Percentiles rank a stretch among this genome's conserved stretches.
Conservation (phyloP, 2,329 filamentous ascomycete species). For the Pezicula carpinea region DNA sequence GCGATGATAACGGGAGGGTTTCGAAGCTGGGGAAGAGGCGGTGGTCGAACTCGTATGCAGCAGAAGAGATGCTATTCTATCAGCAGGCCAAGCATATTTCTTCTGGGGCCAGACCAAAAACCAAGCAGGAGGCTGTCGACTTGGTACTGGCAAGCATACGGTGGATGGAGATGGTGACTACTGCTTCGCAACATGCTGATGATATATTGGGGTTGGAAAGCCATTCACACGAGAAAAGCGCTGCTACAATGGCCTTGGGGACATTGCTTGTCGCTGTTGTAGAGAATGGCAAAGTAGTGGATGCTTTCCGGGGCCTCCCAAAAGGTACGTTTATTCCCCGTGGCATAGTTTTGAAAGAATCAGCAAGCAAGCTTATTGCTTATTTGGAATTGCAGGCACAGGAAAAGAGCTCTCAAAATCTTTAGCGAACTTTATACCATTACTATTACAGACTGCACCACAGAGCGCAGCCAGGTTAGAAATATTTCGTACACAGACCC, state of each 20-base stretch:
- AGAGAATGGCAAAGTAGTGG: conserved; percentile 53
- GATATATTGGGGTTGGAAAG: conserved; percentile 37
- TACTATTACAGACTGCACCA: conserved; percentile 52
- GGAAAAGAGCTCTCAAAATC: conserved; percentile 39
- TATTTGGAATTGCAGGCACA: conserved; percentile 31
- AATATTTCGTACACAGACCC: conserved; percentile 51
- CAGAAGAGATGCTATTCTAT: conserved; percentile 29
- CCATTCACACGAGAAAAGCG: conserved; percentile 52
- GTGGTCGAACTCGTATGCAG: conserved; percentile 53
- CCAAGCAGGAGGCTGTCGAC: conserved; percentile 43
- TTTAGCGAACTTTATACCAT: conserved; percentile 48
- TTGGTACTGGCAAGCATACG: conserved; percentile 45
- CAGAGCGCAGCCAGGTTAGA: conserved; percentile 47
- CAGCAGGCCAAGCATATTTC: conserved; percentile 28
- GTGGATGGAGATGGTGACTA: conserved; percentile 56
- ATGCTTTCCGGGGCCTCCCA: conserved; percentile 46
- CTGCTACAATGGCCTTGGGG: conserved; percentile 58
- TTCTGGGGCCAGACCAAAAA: conserved; percentile 43
- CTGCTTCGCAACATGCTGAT: conserved; percentile 40
- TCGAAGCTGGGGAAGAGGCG: conserved; percentile 20
- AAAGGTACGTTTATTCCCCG: conserved; percentile 20
- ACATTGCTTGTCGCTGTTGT: conserved; percentile 57
- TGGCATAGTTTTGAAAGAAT: too few species aligned
- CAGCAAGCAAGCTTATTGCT: too few species aligned
- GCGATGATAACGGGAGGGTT: not conserved